Conservation (phyloP, 2,329 filamentous ascomycete genomes). For the Huntiella omanensis region DNA sequence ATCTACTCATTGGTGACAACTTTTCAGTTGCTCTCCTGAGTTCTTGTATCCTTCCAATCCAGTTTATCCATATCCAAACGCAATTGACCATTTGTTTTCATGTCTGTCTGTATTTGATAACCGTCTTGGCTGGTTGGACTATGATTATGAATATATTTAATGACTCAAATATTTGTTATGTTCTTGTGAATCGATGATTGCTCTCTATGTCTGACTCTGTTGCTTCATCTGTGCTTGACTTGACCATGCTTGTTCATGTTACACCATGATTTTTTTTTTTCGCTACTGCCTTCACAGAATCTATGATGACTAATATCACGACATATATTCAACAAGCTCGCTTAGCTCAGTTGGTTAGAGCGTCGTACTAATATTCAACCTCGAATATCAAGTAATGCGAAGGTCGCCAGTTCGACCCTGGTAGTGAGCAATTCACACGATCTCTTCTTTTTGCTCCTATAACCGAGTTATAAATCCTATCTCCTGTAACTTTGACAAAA, state of each 20-base stretch:
- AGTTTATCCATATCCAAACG: neutral
- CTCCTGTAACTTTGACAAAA: neutral
- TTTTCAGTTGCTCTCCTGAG: neutral
- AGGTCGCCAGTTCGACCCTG: slow-evolving; percentile 11
- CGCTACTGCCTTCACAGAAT: neutral
- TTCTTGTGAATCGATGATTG: neutral
- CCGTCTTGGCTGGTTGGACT: neutral
- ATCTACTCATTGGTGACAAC: neutral
- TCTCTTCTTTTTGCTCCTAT: neutral
- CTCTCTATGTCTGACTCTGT: neutral
- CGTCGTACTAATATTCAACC: slow-evolving; percentile 9
- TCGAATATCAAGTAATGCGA: slow-evolving; percentile 7
- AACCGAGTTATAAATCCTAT: neutral
- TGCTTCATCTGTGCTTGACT: neutral
- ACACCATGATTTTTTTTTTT: neutral
- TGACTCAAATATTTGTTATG: neutral
- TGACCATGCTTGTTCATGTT: neutral
- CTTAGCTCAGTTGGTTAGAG: slow-evolving; percentile 11
- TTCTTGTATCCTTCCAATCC: neutral
- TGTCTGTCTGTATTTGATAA: neutral
- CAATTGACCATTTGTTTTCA: neutral
- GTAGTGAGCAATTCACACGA: slow-evolving; percentile 7
- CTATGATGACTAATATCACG: neutral
- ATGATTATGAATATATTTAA: neutral
- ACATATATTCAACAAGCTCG: neutral